Evolutionary conservation across 352 stramenopile genomes (phyloP), one percentile per base, ranked within the genome.

Genomic region (Globisporangium nagaii): DNA sequence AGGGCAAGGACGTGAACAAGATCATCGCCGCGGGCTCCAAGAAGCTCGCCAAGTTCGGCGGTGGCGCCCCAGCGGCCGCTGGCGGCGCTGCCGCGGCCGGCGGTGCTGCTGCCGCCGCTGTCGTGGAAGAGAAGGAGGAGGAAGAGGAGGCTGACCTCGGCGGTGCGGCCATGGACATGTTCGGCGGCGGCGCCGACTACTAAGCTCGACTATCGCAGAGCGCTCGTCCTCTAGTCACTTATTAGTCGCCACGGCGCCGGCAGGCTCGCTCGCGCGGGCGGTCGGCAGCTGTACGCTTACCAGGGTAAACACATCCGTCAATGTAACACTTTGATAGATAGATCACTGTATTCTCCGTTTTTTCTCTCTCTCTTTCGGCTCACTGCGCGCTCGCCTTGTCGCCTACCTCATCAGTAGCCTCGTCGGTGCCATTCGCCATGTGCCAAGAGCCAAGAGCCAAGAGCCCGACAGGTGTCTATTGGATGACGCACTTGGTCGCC

Each of bases 71-170:
- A 20, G 75, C 83, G 40, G 73, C 71, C 32, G 75, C 68, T 56
- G 75, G 53, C 20, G 79, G 31, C 50, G 78, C 65, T n/a, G 84
- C 62, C 32, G 79, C 70, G 40, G 79, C 60, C 53, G 73, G 41
- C 20, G 81, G 58, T 53, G 79, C 41, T 32, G 76, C 68, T 42
- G 76, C 60, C 36, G 71, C 73, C 20, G 82, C 73, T 45, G 73
- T 52, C 27, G 81, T 84, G 66, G 78, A 91, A 62, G 85, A 79
- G 58, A 71, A 80, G 45, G 72, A 89, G 34, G 84, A 94, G 65
- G 79, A 90, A 63, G 83, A 92, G 71, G 85, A 95, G 62, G 69
- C 84, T 56, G 82, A 93, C 84, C 77, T 95, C 56, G 83, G 80
- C 57, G 84, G 78, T 50, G 43, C 43, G 50, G 85, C 75, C 61